These are phyloP conservation scores for Pichia paraexigua DNA, from an alignment of 805 yeast genomes.

Conservation along the genomic window DNA sequence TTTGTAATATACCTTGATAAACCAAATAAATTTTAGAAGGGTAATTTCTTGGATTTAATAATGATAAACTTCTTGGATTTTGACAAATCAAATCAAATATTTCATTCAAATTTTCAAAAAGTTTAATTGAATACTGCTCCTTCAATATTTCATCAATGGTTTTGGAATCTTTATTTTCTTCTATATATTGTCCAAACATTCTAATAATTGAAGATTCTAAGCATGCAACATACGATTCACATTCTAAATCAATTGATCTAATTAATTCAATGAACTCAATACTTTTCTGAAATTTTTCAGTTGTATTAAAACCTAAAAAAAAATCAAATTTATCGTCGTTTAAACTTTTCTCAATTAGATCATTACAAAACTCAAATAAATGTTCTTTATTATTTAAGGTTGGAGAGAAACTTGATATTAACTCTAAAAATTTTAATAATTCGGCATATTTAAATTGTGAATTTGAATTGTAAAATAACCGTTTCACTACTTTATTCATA, in stretches of 20 bases:
- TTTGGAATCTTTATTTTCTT: neutral
- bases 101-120: slow-evolving; percentile 2
- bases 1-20: slow-evolving; percentile 4
- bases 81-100: slow-evolving; percentile 8
- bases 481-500: neutral
- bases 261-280: slow-evolving; percentile 3
- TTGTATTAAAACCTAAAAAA: neutral
- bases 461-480: neutral
- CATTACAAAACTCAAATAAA: neutral
- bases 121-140: neutral
- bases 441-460: neutral
- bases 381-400: neutral
- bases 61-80: slow-evolving; percentile 4
- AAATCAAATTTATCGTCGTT: neutral
- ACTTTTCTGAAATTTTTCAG: slow-evolving; percentile 1
- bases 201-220: neutral
- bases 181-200: neutral
- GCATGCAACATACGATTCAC: neutral
- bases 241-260: slow-evolving; percentile 1
- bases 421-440: slow-evolving; percentile 4
- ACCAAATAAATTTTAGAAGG: slow-evolving; percentile 9
- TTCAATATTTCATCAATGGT: neutral
- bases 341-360: neutral
- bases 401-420: slow-evolving; percentile 4
- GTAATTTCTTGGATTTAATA: slow-evolving; percentile 11